These are phyloP conservation scores for Agaricus blazei DNA, from an alignment of 768 basidiomycete species.

Conservation along the genomic window DNA sequence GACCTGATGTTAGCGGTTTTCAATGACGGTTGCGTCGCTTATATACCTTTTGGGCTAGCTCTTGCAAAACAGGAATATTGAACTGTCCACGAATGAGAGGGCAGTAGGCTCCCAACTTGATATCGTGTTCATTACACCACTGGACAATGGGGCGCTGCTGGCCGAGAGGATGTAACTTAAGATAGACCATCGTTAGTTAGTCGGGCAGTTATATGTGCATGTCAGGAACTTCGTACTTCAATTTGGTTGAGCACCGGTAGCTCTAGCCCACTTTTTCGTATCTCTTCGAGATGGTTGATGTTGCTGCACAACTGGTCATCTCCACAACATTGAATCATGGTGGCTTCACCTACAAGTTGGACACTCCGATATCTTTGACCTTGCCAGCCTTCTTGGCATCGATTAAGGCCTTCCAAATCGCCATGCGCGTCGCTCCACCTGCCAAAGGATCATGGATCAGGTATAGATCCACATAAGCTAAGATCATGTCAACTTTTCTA, in stretches of 20 bases:
- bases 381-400: conserved; percentile 59
- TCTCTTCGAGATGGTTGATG: conserved; percentile 70
- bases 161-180: conserved; percentile 71
- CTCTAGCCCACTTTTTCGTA: conserved; percentile 53
- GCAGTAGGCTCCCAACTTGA: conserved; percentile 69
- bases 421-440: conserved; percentile 58
- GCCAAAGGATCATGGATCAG: conserved; percentile 71
- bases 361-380: conserved; percentile 67
- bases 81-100: conserved; percentile 63
- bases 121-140: conserved; percentile 58
- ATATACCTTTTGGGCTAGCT: conserved; percentile 55
- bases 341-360: conserved; percentile 59
- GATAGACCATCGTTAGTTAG: neutral
- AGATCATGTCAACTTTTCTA: neutral
- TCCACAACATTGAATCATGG: neutral
- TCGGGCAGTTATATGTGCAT: neutral
- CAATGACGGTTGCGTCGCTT: neutral
- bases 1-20: neutral
- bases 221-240: conserved; percentile 42
- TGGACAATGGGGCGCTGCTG: conserved; percentile 76
- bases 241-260: conserved; percentile 76
- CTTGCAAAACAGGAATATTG: conserved; percentile 47
- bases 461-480: conserved; percentile 51
- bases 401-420: conserved; percentile 65
- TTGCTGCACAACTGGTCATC: conserved; percentile 33